A percentile compares a stretch with the other conserved stretches of the same genome.
Conservation (phyloP, 495 filamentous ascomycete species). For the Zalerion maritima region DNA sequence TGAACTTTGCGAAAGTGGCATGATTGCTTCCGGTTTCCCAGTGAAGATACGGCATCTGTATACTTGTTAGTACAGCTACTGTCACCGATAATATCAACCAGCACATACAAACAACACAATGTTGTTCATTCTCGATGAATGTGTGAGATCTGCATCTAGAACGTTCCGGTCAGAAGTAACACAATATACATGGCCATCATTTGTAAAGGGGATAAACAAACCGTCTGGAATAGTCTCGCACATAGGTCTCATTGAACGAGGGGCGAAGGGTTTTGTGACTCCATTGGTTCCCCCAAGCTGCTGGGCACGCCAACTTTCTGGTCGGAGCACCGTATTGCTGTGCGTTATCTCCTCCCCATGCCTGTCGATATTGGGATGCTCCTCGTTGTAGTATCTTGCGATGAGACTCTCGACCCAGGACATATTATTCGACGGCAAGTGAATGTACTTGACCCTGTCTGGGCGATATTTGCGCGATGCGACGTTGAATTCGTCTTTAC, state of each 20-base stretch:
- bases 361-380: neutral
- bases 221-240: conserved; percentile 1
- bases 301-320: conserved; percentile 1
- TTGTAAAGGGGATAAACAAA: neutral
- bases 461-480: neutral
- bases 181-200: conserved; percentile 1
- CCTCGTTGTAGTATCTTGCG: conserved; percentile 4
- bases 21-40: conserved; percentile 19
- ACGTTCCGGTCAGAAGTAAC: conserved; percentile 2
- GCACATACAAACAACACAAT: too few relatives aligned
- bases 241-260: conserved; percentile 2
- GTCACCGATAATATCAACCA: too few relatives aligned
- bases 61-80: too few relatives aligned
- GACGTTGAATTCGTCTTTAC: conserved; percentile 1
- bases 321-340: neutral
- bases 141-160: conserved; percentile 1
- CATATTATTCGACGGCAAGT: conserved; percentile 3
- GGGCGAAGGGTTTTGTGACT: neutral
- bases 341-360: neutral
- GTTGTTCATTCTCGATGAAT: conserved; percentile 4
- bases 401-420: conserved; percentile 3
- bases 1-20: conserved; percentile 7
- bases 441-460: conserved; percentile 3
- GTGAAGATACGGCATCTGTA: conserved; percentile 18
- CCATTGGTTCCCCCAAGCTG: neutral